These are phyloP conservation scores for Penicillium lividum DNA, from an alignment of 495 filamentous ascomycete species.

Conservation along the genomic window DNA sequence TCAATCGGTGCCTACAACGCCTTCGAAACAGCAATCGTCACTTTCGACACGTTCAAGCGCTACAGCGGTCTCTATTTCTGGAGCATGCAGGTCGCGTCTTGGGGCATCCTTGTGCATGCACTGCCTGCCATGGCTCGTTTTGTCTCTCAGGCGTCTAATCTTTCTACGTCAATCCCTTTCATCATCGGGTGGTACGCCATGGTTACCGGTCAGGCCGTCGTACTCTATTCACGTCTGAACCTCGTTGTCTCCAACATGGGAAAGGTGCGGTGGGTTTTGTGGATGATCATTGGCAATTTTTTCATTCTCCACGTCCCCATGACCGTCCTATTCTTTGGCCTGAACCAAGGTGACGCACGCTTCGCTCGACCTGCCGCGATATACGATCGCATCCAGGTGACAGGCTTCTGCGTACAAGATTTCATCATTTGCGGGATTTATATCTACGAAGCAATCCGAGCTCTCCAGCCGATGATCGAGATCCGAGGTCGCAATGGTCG, in stretches of 20 bases:
- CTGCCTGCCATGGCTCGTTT: constrained; percentile 10
- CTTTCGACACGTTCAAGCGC: constrained; percentile 2
- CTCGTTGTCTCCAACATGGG: neutral
- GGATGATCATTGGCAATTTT: constrained; percentile 51
- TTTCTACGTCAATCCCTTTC: constrained; percentile 9
- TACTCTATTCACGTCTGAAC: constrained; percentile 2
- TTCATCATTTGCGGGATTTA: constrained; percentile 7
- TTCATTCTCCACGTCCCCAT: constrained; percentile 7
- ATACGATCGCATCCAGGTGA: constrained; percentile 6
- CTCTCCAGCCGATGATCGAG: neutral
- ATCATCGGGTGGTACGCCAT: constrained; percentile 11
- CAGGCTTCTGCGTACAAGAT: constrained; percentile 5
- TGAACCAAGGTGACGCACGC: neutral
- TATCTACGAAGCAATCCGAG: neutral
- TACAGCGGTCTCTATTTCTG: constrained; percentile 7
- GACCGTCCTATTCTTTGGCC: constrained; percentile 5
- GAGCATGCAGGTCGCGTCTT: constrained; percentile 10
- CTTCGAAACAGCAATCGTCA: constrained; percentile 1
- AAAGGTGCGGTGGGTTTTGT: constrained; percentile 12
- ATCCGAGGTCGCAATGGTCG: neutral
- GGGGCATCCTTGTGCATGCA: constrained; percentile 9
- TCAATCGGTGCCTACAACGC: constrained; percentile 1
- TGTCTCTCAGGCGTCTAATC: constrained; percentile 5
- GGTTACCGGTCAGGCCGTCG: constrained; percentile 9
- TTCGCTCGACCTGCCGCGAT: constrained; percentile 4